phyloP scores from a whole-genome alignment of 306 rosid species.

The Cucurbita pepo region DNA sequence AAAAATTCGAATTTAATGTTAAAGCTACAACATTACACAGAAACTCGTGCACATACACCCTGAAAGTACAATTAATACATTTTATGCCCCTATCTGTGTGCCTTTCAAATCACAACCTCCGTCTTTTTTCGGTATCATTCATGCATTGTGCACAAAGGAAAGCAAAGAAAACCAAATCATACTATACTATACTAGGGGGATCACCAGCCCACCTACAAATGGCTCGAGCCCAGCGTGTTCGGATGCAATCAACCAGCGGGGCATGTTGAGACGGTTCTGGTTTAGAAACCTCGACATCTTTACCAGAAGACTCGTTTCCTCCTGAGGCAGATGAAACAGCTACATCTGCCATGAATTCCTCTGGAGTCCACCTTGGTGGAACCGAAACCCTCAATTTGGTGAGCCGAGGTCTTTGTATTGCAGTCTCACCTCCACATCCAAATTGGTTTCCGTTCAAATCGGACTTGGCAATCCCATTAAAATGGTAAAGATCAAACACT shows the following conservation, averaged over 20 bases:
- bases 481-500: slow-evolving; percentile 80
- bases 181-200: slow-evolving; percentile 92
- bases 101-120: background rate
- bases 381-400: slow-evolving; percentile 80
- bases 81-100: background rate
- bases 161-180: slow-evolving; percentile 17
- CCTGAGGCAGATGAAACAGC: slow-evolving; percentile 38
- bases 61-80: background rate
- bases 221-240: slow-evolving; percentile 90
- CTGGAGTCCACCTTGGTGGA: slow-evolving; percentile 97
- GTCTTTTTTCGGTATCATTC: background rate
- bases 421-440: slow-evolving; percentile 51
- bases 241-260: slow-evolving; percentile 88
- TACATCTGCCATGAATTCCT: slow-evolving; percentile 84
- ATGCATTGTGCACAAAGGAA: slow-evolving; percentile 4
- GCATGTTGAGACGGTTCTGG: slow-evolving; percentile 83
- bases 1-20: slow-evolving; percentile 6
- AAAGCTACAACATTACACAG: slow-evolving; percentile 2
- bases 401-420: slow-evolving; percentile 78
- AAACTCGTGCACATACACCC: background rate
- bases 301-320: slow-evolving; percentile 37
- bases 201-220: slow-evolving; percentile 83
- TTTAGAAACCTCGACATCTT: slow-evolving; percentile 47
- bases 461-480: slow-evolving; percentile 94
- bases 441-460: slow-evolving; percentile 67